A percentile compares a stretch with the other conserved stretches of the same genome.
Conservation (phyloP, 345 rosid genomes). For the Populus simonii region DNA sequence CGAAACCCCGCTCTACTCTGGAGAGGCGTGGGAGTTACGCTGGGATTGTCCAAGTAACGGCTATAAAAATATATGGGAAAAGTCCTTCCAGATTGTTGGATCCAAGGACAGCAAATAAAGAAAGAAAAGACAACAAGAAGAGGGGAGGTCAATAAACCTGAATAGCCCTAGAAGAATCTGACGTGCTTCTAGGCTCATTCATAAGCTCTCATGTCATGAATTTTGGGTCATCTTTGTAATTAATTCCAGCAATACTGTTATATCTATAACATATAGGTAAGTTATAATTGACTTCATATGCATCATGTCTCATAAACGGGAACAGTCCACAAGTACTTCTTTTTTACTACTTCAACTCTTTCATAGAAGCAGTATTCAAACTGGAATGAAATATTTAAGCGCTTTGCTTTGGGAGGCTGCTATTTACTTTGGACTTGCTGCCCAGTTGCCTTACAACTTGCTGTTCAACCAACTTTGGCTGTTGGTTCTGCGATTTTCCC, state of each 20-base stretch:
- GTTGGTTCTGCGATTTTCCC: no score
- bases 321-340: background rate
- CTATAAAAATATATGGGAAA: no score
- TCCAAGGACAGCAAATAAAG: background rate
- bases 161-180: slow-evolving; percentile 25
- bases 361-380: background rate
- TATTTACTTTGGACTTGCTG: no score
- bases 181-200: slow-evolving; percentile 36
- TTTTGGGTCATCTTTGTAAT: slow-evolving; percentile 29
- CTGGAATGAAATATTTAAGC: background rate
- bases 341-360: background rate
- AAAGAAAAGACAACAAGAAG: background rate
- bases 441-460: no score
- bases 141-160: slow-evolving; percentile 16
- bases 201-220: slow-evolving; percentile 35
- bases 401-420: no score
- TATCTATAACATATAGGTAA: slow-evolving; percentile 10
- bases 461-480: no score
- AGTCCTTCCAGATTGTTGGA: background rate
- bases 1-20: no score
- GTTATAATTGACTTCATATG: no score
- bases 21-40: no score
- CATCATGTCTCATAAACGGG: no score
- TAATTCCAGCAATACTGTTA: slow-evolving; percentile 23
- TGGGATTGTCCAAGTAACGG: no score